Base-by-base conservation (phyloP, 495 filamentous ascomycete species). In the Cryomyces minteri region DNA sequence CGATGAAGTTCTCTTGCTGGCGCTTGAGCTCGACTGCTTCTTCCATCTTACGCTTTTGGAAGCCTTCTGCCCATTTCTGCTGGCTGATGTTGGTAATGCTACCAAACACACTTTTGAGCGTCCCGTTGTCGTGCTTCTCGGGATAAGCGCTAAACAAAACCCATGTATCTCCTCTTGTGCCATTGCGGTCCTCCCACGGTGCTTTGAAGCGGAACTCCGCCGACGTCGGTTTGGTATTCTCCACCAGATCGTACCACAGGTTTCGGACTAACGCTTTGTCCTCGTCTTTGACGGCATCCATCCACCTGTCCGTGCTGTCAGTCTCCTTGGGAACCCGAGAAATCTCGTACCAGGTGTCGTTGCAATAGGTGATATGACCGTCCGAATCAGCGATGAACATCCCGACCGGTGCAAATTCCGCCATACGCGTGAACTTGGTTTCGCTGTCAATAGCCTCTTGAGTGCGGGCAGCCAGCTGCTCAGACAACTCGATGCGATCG, bases 1-100 rank as follows among this genome's bases (percentile, higher is more conserved):
- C 84, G 54, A 90, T 88, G 58, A 88, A 92, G 48, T 85, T 86
- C 54, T 88, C 62, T 43, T 66, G 62, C 47, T 66, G 63, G 36
- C 63, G 48, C 48, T 67, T 67, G 6, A 65, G 51, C 45, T 67
- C 63, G 4, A 65, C 54, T 10, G 63, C 63, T 45, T 67, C 63
- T 49, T 65, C 61, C 46, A 73, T 63, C 48, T 73, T 67, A 37
- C 67, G 65, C 52, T 69, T 78, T 54, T 81, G 76, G 32, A 78
- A 67, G 44, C 70, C 70, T 51, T 80, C 74, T 14, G 61, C 78
- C 62, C 63, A 67, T 47, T 67, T 67, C 47, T 65, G 62, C 43
- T 60, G 52, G 47, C 56, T 60, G 43, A 67, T 67, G 42, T 67
- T 64, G 0, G 63, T 67, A 30, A 67, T 56, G 38, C 53, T 76